Evolutionary conservation across 2,329 filamentous ascomycete species (phyloP), one percentile per base, ranked within the genome.

Genomic region (Ophiocordyceps unilateralis): DNA sequence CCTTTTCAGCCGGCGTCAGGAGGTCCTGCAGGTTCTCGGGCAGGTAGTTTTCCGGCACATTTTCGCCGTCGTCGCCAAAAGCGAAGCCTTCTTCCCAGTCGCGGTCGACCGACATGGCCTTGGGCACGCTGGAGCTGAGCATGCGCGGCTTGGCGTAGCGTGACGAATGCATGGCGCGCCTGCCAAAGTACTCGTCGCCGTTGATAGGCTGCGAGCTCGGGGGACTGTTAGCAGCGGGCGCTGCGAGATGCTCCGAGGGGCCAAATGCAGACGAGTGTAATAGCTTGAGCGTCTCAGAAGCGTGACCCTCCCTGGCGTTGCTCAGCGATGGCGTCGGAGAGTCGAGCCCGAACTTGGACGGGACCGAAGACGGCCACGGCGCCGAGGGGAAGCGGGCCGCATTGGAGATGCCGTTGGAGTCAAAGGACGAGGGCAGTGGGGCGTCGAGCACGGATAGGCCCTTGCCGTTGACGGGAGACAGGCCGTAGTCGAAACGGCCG

Each of bases 401-500:
- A 58, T 89, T 84, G 11, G 88, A 95, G 43, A 95, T 84, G 41
- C 88, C 89, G 55, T 95, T 91, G 53, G 87, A 93, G 61, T 96
- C 91, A 58, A 96, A 95, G 0, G 89, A 96, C 9, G 88, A 85
- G 1, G 91, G 91, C 9, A 96, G 73, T 15, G 86, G 87, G 2
- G 87, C 91, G 63, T 96, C 89, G 48, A 95, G 73, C 14, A 93
- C 84, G n/a, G 84, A 91, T n/a, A 94, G 60, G 3, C 73, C 75
- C 51, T 76, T 80, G 43, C 76, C 76, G 51, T 76, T 75, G 41
- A 73, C 73, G 1, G 88, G 86, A 14, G 88, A 93, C 42, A 91
- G 73, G 21, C 83, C 83, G 34, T 88, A 70, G n/a, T 83, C 77
- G 26, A 73, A 67, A 28, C 74, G 66, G 43, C 58, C 32, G 32